Percentiles rank a stretch among this genome's conserved stretches.
Conservation (phyloP, 441 rosid species). For the Erodium texanum region DNA sequence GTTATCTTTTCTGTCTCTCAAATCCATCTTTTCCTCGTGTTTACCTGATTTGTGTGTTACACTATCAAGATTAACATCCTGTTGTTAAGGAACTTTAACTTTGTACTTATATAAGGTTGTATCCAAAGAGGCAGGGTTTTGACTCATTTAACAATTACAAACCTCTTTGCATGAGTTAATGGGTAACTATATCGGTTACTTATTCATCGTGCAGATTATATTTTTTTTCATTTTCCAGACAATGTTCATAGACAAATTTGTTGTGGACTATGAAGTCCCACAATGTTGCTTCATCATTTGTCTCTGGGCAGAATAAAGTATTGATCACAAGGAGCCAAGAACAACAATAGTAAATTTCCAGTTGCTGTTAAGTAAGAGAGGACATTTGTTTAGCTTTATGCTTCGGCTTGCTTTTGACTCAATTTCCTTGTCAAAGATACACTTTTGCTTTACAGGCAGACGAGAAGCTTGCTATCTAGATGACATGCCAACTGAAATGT, state of each 20-base stretch:
- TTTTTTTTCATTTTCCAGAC: background rate
- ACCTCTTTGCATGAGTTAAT: too few relatives aligned
- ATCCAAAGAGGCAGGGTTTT: too few relatives aligned
- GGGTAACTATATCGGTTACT: too few relatives aligned
- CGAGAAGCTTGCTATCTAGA: too few relatives aligned
- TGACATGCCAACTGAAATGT: background rate
- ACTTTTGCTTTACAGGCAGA: background rate
- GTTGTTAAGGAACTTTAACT: too few relatives aligned
- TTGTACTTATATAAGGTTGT: too few relatives aligned
- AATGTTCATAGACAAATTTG: background rate
- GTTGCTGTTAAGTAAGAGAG: background rate
- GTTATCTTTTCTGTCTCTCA: too few relatives aligned
- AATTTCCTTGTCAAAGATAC: background rate
- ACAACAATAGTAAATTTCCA: background rate
- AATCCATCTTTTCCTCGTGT: too few relatives aligned
- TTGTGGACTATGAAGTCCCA: background rate
- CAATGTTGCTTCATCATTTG: background rate
- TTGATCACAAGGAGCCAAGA: background rate
- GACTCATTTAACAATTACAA: background rate
- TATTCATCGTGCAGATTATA: too few relatives aligned
- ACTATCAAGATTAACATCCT: too few relatives aligned
- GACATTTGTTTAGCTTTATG: background rate
- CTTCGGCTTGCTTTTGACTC: background rate
- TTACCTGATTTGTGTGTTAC: too few relatives aligned
- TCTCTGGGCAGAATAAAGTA: slow-evolving; percentile 1